These are phyloP conservation scores for Pinus taeda DNA, from an alignment of 75 land plant species.

Conservation along the genomic window DNA sequence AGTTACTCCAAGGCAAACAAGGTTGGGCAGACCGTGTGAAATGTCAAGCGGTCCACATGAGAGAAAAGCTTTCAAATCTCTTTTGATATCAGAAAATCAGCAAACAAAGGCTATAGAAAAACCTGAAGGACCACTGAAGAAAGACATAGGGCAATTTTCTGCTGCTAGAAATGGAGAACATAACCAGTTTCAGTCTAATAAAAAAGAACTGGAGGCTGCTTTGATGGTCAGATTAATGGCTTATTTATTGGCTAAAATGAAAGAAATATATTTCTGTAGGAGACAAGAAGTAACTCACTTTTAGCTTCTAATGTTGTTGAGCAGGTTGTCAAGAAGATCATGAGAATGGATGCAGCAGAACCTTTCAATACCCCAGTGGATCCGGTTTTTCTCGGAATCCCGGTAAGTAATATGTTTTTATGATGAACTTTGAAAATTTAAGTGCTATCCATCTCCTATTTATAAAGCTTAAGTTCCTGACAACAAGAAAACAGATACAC, in stretches of 20 bases:
- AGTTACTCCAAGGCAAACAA: not conserved
- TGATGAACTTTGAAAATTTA: not conserved
- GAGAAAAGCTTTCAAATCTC: not conserved
- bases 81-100: constrained; percentile 1
- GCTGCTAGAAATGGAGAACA: not conserved
- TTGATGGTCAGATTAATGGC: constrained; percentile 24
- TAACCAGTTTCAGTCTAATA: constrained; percentile 18
- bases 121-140: not conserved
- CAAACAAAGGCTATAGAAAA: not conserved
- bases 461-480: not conserved
- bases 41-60: not conserved
- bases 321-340: constrained; percentile 85
- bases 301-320: not conserved
- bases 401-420: constrained; percentile 46
- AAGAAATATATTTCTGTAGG: not conserved
- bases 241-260: not conserved
- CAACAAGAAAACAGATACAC: too few species aligned
- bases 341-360: constrained; percentile 99
- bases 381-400: constrained; percentile 91
- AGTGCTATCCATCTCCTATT: not conserved
- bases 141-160: constrained; percentile 9
- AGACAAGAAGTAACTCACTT: not conserved
- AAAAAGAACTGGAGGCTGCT: constrained; percentile 45
- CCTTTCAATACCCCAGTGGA: constrained; percentile 95
- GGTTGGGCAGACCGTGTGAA: not conserved